These are phyloP conservation scores for Lathyrus aphaca DNA, from an alignment of 306 rosid genomes.

Conservation along the genomic window DNA sequence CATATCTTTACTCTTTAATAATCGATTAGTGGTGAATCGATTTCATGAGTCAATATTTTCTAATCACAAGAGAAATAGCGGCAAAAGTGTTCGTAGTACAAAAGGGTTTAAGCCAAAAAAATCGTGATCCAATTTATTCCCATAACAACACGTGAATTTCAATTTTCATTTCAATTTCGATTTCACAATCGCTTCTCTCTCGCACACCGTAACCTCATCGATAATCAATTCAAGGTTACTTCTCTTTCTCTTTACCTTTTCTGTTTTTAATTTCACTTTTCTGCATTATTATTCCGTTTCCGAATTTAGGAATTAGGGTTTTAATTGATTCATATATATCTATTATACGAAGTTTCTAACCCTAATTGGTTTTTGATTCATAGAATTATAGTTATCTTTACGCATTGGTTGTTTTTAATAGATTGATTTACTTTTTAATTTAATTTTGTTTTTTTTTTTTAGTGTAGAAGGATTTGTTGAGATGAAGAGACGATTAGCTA, in stretches of 20 bases:
- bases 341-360: not conserved
- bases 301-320: not conserved
- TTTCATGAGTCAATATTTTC: too few species aligned
- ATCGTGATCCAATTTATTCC: too few species aligned
- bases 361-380: not conserved
- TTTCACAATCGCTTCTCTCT: not conserved
- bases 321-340: not conserved
- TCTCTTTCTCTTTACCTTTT: not conserved
- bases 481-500: slow-evolving; percentile 32
- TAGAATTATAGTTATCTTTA: too few species aligned
- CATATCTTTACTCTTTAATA: too few species aligned
- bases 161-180: not conserved
- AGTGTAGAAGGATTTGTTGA: slow-evolving; percentile 3
- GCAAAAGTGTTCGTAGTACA: too few species aligned
- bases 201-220: not conserved
- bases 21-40: too few species aligned
- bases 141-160: too few species aligned
- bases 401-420: too few species aligned
- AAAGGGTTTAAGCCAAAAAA: too few species aligned
- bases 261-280: too few species aligned
- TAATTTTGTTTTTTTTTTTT: not conserved
- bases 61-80: too few species aligned
- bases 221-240: not conserved
- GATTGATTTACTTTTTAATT: too few species aligned
- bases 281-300: not conserved